A percentile compares a stretch with the other conserved stretches of the same genome.
Evolutionary conservation across 2,329 filamentous ascomycete species (phyloP).

Genomic region (Fusarium piperis): DNA sequence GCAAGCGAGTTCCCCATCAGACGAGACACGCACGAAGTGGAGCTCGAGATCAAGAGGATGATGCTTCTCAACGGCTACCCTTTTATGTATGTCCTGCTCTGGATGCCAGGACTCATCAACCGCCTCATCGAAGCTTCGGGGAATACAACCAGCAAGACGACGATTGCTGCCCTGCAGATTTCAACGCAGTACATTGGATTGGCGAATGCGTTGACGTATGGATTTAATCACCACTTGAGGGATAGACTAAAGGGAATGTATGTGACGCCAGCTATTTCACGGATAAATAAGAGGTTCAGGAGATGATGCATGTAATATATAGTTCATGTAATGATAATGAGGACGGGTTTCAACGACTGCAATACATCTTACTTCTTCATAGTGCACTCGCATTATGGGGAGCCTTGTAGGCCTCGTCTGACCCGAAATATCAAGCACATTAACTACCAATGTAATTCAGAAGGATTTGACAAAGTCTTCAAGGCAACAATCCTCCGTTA

Average conservation of each 20-base stretch:
- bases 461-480: not conserved
- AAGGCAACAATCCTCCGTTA: not conserved
- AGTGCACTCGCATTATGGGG: no score
- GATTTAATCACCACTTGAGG: conserved; percentile 38
- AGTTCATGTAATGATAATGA: not conserved
- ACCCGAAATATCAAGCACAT: accelerated
- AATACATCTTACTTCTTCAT: not conserved
- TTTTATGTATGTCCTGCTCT: conserved; percentile 37
- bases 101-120: conserved; percentile 36
- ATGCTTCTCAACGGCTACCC: conserved; percentile 40
- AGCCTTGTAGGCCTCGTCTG: not conserved
- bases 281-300: conserved; percentile 20
- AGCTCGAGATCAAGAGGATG: conserved; percentile 38
- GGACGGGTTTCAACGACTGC: not conserved
- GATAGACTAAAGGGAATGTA: conserved; percentile 27
- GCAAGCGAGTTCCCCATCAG: conserved; percentile 38
- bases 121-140: conserved; percentile 34
- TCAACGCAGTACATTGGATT: conserved; percentile 38
- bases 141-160: conserved; percentile 10
- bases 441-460: not conserved
- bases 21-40: conserved; percentile 21
- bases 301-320: not conserved
- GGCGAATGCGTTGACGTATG: conserved; percentile 37
- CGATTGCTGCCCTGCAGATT: conserved; percentile 23
- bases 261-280: conserved; percentile 23